Percentiles rank a stretch among this genome's conserved stretches.
These are phyloP conservation scores for Xylariaceae sp. DNA, from an alignment of 2,329 filamentous ascomycete species.

Conservation along the genomic window DNA sequence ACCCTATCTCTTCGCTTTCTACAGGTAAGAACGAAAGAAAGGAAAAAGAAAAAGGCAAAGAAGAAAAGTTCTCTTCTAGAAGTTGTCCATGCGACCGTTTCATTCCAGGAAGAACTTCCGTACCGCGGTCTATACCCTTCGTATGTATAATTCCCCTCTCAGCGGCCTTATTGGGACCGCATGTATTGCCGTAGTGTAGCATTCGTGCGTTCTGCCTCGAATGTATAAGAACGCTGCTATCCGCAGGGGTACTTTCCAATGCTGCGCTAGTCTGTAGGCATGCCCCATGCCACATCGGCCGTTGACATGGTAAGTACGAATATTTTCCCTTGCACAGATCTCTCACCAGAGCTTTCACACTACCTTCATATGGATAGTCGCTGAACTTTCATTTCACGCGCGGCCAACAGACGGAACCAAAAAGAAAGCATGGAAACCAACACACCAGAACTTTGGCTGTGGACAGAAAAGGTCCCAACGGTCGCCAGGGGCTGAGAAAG, in stretches of 20 bases:
- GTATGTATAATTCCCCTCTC: too few species aligned
- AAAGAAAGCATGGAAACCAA: background rate
- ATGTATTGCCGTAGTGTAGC: too few species aligned
- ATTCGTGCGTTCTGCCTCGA: too few species aligned
- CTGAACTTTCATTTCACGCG: background rate
- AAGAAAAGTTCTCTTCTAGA: background rate
- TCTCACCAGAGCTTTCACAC: too few species aligned
- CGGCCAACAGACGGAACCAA: background rate
- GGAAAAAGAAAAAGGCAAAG: background rate
- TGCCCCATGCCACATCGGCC: background rate
- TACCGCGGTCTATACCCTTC: too few species aligned
- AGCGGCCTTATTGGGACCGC: too few species aligned
- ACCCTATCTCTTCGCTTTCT: constrained; percentile 3
- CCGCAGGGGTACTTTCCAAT: background rate
- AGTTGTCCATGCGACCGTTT: too few species aligned
- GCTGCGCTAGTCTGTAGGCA: background rate
- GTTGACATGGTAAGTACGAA: background rate
- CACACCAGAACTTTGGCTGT: background rate
- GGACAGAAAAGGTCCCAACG: background rate
- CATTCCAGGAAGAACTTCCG: too few species aligned
- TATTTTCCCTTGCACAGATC: too few species aligned
- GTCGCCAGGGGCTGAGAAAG: background rate
- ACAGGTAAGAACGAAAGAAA: background rate
- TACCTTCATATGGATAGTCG: too few species aligned
- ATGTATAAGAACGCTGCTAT: background rate